Evolutionary conservation across 1,284 basidiomycete species (phyloP), one percentile per base, ranked within the genome.

Genomic region (Apiotrichum gracile): DNA sequence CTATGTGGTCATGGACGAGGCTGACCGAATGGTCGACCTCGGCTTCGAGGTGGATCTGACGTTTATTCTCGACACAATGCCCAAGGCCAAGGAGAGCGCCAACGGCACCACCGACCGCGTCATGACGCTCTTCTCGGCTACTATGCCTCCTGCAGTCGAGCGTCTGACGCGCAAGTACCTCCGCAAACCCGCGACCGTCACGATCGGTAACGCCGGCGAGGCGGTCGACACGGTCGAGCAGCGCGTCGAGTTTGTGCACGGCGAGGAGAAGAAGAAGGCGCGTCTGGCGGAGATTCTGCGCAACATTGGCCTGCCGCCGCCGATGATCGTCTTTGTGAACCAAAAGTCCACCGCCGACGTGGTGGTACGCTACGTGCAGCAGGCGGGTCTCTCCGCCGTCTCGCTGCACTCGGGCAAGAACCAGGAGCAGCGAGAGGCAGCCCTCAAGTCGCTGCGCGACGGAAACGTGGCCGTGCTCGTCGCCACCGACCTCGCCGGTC

Each of bases 1-100:
- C 1, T 98, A 97, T 70, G 85, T 98, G 49, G 93, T 98, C 60
- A 94, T 98, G 91, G 96, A 98, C 74, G 94, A 99, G 78, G 96
- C 96, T 19, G 94, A 99, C 74, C 84, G 93, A 51, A 97, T 98
- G 94, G 91, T 98, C 53, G 86, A 96, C 68, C 84, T 98, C 29
- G 96, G 96, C 12, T 98, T 97, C 74, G 96, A 98, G 73, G 83
- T 82, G 16, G 91, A 94, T 70, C 78, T 99, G 47, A 91, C 88
- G 37, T 97, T 91, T 72, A 98, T 99, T 63, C 79, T 99, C 48
- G 94, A 97, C 74, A 84, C 89, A 55, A 80, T 98, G 59, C 94
- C 96, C 4, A 80, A 82, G 3, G 87, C 88, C 50, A 84, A 87
- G 49, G 85, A 87, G 61, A 91, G 90, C 5, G 91, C 92, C 61